Base-by-base conservation (phyloP, 2,329 filamentous ascomycete species). In the Colletotrichum melonis region DNA sequence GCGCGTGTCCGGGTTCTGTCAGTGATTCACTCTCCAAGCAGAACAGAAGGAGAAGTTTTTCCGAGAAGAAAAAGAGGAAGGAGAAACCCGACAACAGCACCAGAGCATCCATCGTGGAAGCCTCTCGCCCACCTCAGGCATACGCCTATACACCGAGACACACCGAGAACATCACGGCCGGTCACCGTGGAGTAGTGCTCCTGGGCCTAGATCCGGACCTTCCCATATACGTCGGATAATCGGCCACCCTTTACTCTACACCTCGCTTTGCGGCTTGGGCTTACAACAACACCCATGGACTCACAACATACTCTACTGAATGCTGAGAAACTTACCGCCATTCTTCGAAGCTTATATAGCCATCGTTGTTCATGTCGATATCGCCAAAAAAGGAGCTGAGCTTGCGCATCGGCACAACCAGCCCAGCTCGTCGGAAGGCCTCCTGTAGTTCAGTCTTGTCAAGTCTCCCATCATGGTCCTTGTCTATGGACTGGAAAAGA, bases 331-430 rank as follows among this genome's bases (percentile, higher is more conserved):
- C 92, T 84, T 91, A 98, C 96, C 96, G 92, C 97, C 97, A 98
- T 88, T 99, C 97, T 76, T 95, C 92, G 83, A 97, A 98, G 75
- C 89, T 95, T 77, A 98, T 97, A 75, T 86, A 91, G 60, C 95
- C 95, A 81, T 99, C 95, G 77, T 92, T 90, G 84, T 99, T 96
- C 80, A 90, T 89, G 82, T 99, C 97, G 78, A 99, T 93, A 81
- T 98, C 93, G 76, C 90, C 86, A 81, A 99, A 98, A 85, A 99
- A 98, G 75, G 92, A 90, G 75, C 94, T 90, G 58, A 99, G 86
- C 79, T 95, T 93, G 67, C 92, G 90, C 77, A 88, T 91, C 26
- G 95, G 93, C 14, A 98, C 92, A 9, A 91, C 89, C 63, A 99
- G 87, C 42, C 95, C 95, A 52, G 94, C 93, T 65, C 88, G 89